phyloP scores from a whole-genome alignment of 2,329 filamentous ascomycete species.

The Colletotrichum zoysiae region DNA sequence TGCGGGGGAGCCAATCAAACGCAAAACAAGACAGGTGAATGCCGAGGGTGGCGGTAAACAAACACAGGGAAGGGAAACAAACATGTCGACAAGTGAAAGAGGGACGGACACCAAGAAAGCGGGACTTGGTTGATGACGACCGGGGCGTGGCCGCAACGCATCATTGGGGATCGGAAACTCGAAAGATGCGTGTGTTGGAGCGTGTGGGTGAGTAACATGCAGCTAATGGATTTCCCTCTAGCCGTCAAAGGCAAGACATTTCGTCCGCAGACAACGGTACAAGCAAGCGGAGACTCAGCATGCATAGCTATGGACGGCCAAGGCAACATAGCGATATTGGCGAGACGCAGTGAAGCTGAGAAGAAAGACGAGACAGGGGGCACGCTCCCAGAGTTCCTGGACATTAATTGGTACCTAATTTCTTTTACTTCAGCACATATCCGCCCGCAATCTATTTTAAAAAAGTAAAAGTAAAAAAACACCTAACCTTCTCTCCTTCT shows the following conservation, averaged over 20 bases:
- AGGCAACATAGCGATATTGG: not conserved
- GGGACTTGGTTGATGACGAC: not conserved
- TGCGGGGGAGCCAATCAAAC: conserved; percentile 40
- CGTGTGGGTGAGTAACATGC: not conserved
- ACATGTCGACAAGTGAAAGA: conserved; percentile 1
- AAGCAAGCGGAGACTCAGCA: not conserved
- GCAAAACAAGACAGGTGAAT: conserved; percentile 31
- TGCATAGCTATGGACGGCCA: not conserved
- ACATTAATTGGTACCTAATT: conserved; percentile 12
- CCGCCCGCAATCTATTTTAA: not conserved
- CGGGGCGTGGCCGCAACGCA: conserved; percentile 14
- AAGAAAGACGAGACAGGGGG: conserved; percentile 5
- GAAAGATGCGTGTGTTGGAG: not conserved
- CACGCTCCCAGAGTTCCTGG: conserved; percentile 15
- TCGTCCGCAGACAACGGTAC: not conserved
- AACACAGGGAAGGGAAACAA: not conserved
- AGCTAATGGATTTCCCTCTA: conserved; percentile 4
- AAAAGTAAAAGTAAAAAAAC: not conserved
- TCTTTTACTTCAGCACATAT: not conserved
- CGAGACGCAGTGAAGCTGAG: not conserved
- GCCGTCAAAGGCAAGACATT: conserved; percentile 15
- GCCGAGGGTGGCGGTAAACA: conserved; percentile 37
- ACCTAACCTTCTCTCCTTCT: not conserved
- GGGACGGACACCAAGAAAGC: conserved; percentile 16
- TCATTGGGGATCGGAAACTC: conserved; percentile 12